These are phyloP conservation scores for Suhomyces anneliseae DNA, from an alignment of 1,139 yeast genomes.

Conservation along the genomic window DNA sequence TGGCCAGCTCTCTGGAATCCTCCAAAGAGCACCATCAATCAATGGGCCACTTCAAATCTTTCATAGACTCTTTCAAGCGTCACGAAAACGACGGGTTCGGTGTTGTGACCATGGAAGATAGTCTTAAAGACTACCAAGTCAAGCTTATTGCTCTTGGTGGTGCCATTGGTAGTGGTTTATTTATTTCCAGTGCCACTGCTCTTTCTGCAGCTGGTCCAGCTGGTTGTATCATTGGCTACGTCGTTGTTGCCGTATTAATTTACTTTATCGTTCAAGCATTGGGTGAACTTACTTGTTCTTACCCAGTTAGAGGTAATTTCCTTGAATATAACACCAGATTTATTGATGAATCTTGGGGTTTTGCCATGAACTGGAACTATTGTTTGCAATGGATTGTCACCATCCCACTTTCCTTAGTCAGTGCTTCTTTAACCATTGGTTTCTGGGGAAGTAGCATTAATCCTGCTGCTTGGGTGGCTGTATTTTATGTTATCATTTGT, in stretches of 20 bases:
- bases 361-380: conserved; percentile 27
- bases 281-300: conserved; percentile 21
- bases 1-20: not conserved
- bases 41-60: conserved; percentile 1
- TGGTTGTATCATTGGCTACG: conserved; percentile 24
- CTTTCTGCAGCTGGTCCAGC: conserved; percentile 23
- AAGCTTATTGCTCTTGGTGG: conserved; percentile 42
- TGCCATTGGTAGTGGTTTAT: conserved; percentile 43
- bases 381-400: conserved; percentile 26
- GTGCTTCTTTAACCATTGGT: conserved; percentile 23
- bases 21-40: not conserved
- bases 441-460: conserved; percentile 22
- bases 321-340: conserved; percentile 23
- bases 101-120: conserved; percentile 14
- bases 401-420: conserved; percentile 24
- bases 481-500: conserved; percentile 22
- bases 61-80: conserved; percentile 10
- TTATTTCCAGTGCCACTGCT: conserved; percentile 29
- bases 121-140: conserved; percentile 16
- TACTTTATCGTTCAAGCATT: conserved; percentile 24
- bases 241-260: conserved; percentile 20
- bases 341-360: conserved; percentile 26
- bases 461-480: conserved; percentile 23
- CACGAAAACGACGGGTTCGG: conserved; percentile 4
- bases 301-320: conserved; percentile 24